Conservation (phyloP, 208 protist genomes). For the Vickermania ingenoplastis region DNA sequence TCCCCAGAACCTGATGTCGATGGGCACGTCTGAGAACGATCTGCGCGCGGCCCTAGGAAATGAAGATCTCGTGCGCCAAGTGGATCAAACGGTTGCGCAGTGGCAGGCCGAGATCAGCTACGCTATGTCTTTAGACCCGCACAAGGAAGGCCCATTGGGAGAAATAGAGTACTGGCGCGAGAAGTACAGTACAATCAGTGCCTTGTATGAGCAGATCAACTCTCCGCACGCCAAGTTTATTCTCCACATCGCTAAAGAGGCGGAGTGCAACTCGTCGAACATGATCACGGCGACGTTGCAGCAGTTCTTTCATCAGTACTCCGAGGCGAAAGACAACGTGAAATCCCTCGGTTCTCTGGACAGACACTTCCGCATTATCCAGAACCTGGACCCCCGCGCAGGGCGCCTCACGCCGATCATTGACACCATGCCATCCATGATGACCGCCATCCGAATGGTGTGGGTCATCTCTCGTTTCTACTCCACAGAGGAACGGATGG, state of each 20-base stretch:
- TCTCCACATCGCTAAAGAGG: slow-evolving; percentile 84
- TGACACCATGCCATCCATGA: slow-evolving; percentile 97
- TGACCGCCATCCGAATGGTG: slow-evolving; percentile 98
- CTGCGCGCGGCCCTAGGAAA: slow-evolving; percentile 68
- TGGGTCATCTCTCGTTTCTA: slow-evolving; percentile 99
- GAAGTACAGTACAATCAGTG: slow-evolving; percentile 91
- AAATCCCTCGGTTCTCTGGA: slow-evolving; percentile 98
- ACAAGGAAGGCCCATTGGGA: slow-evolving; percentile 90
- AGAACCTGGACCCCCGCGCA: slow-evolving; percentile 62
- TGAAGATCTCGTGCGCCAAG: slow-evolving; percentile 79
- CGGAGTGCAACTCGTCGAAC: slow-evolving; percentile 75
- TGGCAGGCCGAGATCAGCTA: slow-evolving; percentile 89
- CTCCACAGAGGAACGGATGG: slow-evolving; percentile 98
- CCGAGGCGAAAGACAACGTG: slow-evolving; percentile 98
- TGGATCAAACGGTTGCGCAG: slow-evolving; percentile 80
- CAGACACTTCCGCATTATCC: slow-evolving; percentile 97
- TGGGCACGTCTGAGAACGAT: slow-evolving; percentile 71
- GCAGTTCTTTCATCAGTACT: slow-evolving; percentile 93
- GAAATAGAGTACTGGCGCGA: slow-evolving; percentile 98
- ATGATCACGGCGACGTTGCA: slow-evolving; percentile 88
- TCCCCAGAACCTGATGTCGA: slow-evolving; percentile 52
- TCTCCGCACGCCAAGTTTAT: slow-evolving; percentile 90
- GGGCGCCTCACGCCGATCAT: slow-evolving; percentile 91
- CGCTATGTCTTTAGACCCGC: slow-evolving; percentile 84
- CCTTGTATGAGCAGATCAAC: slow-evolving; percentile 96